phyloP scores from a whole-genome alignment of 2,329 filamentous ascomycete species.

The Botryotinia narcissicola region DNA sequence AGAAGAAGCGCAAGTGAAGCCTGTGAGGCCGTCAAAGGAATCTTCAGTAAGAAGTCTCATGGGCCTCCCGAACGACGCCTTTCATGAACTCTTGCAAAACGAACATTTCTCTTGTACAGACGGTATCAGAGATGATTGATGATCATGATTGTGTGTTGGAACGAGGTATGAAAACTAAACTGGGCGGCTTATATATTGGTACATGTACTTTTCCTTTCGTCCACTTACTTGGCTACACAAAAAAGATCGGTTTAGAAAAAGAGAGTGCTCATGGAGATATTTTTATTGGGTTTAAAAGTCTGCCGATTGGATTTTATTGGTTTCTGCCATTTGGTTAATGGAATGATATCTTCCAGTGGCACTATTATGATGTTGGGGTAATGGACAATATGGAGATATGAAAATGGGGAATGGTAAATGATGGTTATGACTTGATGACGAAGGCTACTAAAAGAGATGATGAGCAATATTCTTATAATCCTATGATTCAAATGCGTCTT shows the following conservation, averaged over 20 bases:
- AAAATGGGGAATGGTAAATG: not conserved
- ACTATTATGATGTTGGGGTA: not conserved
- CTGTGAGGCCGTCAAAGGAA: constrained; percentile 12
- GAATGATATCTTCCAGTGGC: not conserved
- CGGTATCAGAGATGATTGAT: constrained; percentile 1
- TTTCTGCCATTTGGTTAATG: not conserved
- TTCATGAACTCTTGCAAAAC: not conserved
- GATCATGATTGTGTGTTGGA: constrained; percentile 13
- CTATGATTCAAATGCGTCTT: not conserved
- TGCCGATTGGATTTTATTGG: not conserved
- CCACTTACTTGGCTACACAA: not conserved
- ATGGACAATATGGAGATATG: not conserved
- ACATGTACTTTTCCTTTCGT: not conserved
- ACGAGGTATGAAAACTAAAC: not conserved
- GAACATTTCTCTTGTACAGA: not conserved
- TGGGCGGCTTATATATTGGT: not conserved
- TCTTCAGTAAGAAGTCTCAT: constrained; percentile 16
- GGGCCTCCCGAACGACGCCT: not conserved
- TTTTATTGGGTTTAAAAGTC: not conserved
- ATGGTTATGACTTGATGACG: constrained; percentile 4
- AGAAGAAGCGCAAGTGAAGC: constrained; percentile 18
- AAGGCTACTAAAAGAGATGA: not conserved
- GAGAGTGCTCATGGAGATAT: not conserved
- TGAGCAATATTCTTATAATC: not conserved
- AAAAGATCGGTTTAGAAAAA: not conserved